These are phyloP conservation scores for Geranium rotundifolium DNA, from an alignment of 345 rosid genomes.

Conservation along the genomic window DNA sequence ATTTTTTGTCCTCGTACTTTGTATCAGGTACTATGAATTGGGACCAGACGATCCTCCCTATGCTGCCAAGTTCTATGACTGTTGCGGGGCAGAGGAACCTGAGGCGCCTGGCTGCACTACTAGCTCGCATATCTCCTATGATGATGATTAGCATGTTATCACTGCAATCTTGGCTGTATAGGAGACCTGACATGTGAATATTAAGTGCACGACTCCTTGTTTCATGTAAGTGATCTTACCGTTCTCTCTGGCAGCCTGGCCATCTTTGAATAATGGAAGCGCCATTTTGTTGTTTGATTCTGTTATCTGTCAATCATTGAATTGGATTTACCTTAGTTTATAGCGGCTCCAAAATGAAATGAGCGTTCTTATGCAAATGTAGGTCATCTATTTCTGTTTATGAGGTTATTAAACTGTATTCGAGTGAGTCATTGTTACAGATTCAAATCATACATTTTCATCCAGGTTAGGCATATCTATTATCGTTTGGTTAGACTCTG, in stretches of 20 bases:
- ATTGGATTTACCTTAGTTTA: too few relatives aligned
- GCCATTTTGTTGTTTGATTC: too few relatives aligned
- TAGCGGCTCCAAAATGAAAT: too few relatives aligned
- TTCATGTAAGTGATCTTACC: neutral
- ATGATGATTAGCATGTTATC: slow-evolving; percentile 27
- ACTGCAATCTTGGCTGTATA: too few relatives aligned
- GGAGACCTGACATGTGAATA: neutral
- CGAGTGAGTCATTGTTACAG: too few relatives aligned
- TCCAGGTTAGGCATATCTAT: too few relatives aligned
- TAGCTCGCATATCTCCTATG: slow-evolving; percentile 57
- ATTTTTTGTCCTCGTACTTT: slow-evolving; percentile 6
- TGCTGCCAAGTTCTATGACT: slow-evolving; percentile 85
- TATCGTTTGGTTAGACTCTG: too few relatives aligned
- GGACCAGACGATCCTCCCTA: slow-evolving; percentile 80
- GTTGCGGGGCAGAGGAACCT: slow-evolving; percentile 88
- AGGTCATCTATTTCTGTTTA: too few relatives aligned
- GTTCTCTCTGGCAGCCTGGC: neutral
- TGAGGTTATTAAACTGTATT: too few relatives aligned
- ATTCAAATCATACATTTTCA: too few relatives aligned
- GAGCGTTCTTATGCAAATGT: too few relatives aligned
- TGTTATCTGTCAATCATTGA: too few relatives aligned
- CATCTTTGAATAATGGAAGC: neutral
- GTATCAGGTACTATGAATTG: slow-evolving; percentile 72
- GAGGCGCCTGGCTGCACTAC: slow-evolving; percentile 74
- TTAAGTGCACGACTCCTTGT: neutral